These are phyloP conservation scores for Cucumis melo DNA, from an alignment of 306 rosid species.

Conservation along the genomic window DNA sequence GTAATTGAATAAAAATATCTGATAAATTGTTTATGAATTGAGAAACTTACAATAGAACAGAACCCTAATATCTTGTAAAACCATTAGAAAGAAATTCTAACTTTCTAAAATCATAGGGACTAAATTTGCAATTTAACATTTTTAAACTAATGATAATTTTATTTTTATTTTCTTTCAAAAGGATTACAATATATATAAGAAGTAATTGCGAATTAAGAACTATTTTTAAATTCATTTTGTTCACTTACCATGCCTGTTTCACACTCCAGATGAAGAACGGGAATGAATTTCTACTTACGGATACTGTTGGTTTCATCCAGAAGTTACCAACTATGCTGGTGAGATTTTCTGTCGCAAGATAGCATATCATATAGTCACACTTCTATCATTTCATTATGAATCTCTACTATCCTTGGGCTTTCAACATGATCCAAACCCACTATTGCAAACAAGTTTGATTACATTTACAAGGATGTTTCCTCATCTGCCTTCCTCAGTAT, in stretches of 20 bases:
- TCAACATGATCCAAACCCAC: too few species aligned
- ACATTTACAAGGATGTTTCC: background rate
- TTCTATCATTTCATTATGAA: constrained; percentile 2
- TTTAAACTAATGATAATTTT: background rate
- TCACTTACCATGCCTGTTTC: constrained; percentile 6
- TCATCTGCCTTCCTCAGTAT: background rate
- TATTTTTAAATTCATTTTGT: background rate
- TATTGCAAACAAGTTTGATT: background rate
- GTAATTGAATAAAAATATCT: background rate
- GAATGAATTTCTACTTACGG: constrained; percentile 88
- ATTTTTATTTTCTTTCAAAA: background rate
- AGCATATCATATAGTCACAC: constrained; percentile 6
- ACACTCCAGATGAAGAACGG: constrained; percentile 70
- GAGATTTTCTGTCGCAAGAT: constrained; percentile 17
- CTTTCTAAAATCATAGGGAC: too few species aligned
- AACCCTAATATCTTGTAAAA: background rate
- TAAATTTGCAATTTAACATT: background rate
- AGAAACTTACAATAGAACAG: background rate
- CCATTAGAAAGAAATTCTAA: too few species aligned
- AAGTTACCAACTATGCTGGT: constrained; percentile 91
- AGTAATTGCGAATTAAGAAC: background rate
- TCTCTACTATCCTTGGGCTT: too few species aligned
- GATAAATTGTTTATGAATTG: background rate
- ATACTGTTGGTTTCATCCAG: constrained; percentile 97
- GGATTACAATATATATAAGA: background rate